These are phyloP conservation scores for Volvox carteri DNA, from an alignment of 163 green algal species.

Conservation along the genomic window DNA sequence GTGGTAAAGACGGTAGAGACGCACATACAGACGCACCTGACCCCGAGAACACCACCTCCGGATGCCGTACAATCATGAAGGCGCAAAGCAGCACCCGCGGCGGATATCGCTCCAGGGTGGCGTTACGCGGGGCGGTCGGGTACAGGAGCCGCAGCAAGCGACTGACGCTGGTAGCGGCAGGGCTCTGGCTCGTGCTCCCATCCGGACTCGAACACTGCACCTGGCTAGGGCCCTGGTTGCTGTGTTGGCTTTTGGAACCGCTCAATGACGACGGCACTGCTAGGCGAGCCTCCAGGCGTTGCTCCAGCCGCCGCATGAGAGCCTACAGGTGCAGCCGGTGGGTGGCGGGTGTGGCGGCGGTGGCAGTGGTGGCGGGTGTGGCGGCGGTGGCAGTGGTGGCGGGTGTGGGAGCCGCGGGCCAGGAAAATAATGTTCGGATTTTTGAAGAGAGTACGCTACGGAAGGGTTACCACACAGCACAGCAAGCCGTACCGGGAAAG, in stretches of 20 bases:
- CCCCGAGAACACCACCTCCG: constrained; percentile 76
- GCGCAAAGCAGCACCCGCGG: constrained; percentile 89
- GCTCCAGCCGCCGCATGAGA: constrained; percentile 65
- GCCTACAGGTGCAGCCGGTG: constrained; percentile 16
- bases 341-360: background rate
- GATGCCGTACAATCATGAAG: constrained; percentile 90
- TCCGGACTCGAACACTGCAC: background rate
- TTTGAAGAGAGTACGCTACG: too few relatives aligned
- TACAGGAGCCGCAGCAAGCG: constrained; percentile 65
- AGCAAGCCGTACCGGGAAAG: too few relatives aligned
- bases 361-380: background rate
- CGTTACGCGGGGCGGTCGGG: constrained; percentile 45
- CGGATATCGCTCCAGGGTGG: constrained; percentile 84
- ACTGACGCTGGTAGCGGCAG: constrained; percentile 6
- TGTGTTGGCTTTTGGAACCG: background rate
- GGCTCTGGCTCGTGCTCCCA: background rate
- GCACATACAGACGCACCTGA: constrained; percentile 32
- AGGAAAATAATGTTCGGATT: too few relatives aligned
- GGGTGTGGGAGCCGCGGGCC: too few relatives aligned
- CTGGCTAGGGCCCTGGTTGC: background rate
- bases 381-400: too few relatives aligned
- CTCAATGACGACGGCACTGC: too few relatives aligned
- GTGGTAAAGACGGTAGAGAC: background rate
- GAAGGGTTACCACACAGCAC: too few relatives aligned
- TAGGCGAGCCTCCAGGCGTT: constrained; percentile 16